phyloP scores from a whole-genome alignment of 306 rosid species.

The Medicago arabica region DNA sequence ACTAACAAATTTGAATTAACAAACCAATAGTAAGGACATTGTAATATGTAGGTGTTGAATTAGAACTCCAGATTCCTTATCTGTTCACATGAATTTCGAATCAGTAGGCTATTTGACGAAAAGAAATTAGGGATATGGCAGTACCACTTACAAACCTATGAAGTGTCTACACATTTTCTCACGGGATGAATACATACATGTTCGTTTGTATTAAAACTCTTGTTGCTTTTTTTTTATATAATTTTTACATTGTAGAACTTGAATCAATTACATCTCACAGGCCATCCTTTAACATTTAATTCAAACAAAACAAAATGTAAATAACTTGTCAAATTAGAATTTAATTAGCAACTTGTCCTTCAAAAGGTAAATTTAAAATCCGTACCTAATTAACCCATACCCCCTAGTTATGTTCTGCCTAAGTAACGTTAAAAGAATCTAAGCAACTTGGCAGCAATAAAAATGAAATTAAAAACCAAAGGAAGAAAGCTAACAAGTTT shows the following conservation, averaged over 20 bases:
- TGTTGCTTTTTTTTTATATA: no score
- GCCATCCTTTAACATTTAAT: neutral
- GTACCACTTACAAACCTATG: no score
- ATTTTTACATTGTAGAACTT: neutral
- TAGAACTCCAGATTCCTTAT: no score
- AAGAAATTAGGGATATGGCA: no score
- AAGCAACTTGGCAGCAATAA: conserved; percentile 17
- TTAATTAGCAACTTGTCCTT: neutral
- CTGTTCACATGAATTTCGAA: no score
- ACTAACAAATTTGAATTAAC: no score
- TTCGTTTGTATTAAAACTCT: no score
- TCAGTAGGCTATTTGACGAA: no score
- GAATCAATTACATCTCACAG: neutral
- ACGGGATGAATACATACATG: no score
- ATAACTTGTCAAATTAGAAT: neutral
- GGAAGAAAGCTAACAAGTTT: neutral
- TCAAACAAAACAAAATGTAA: neutral
- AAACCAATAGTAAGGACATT: no score
- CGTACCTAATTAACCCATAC: conserved; percentile 19
- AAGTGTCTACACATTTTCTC: no score
- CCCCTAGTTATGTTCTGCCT: conserved; percentile 1
- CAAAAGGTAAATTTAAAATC: conserved; percentile 1
- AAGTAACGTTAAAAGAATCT: conserved; percentile 12
- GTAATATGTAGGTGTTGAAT: no score
- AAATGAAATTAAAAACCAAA: neutral